Conservation (phyloP, 192 early-diverging fungal species). For the Podila horticola region DNA sequence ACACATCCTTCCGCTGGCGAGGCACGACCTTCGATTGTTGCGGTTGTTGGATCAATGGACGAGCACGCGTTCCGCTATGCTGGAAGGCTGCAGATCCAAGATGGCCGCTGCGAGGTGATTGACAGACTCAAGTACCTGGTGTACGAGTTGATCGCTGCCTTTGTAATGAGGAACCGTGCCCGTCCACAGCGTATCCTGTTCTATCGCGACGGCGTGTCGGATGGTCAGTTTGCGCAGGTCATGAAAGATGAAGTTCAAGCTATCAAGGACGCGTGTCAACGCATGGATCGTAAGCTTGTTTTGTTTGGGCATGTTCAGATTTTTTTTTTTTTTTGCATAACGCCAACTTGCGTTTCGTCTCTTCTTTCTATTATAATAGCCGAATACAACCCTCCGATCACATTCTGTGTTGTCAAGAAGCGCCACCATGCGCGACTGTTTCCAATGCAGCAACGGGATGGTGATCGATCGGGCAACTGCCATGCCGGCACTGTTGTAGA, state of each 20-base stretch:
- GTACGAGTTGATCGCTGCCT: constrained; percentile 62
- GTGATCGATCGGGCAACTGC: constrained; percentile 79
- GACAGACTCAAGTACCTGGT: constrained; percentile 54
- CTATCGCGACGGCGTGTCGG: constrained; percentile 87
- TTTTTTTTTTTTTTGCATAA: too few species aligned
- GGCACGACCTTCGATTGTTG: constrained; percentile 18
- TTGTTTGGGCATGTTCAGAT: constrained; percentile 4
- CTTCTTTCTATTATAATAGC: not conserved
- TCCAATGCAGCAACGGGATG: constrained; percentile 62
- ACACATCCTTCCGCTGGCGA: constrained; percentile 80
- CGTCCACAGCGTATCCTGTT: constrained; percentile 75
- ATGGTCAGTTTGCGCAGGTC: constrained; percentile 79
- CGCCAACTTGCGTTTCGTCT: not conserved
- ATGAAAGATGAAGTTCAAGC: constrained; percentile 73
- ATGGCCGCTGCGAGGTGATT: constrained; percentile 19
- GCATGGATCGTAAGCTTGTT: constrained; percentile 59
- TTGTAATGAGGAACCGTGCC: constrained; percentile 52
- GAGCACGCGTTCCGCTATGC: constrained; percentile 7
- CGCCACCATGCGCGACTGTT: constrained; percentile 87
- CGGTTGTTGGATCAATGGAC: constrained; percentile 52
- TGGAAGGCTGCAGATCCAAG: constrained; percentile 24
- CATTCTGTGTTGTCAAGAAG: constrained; percentile 76
- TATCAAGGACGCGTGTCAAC: constrained; percentile 56
- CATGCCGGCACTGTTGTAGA: constrained; percentile 84
- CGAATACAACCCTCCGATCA: constrained; percentile 76